These are phyloP conservation scores for Ustilago hordei DNA, from an alignment of 1,284 basidiomycete genomes.

Conservation along the genomic window DNA sequence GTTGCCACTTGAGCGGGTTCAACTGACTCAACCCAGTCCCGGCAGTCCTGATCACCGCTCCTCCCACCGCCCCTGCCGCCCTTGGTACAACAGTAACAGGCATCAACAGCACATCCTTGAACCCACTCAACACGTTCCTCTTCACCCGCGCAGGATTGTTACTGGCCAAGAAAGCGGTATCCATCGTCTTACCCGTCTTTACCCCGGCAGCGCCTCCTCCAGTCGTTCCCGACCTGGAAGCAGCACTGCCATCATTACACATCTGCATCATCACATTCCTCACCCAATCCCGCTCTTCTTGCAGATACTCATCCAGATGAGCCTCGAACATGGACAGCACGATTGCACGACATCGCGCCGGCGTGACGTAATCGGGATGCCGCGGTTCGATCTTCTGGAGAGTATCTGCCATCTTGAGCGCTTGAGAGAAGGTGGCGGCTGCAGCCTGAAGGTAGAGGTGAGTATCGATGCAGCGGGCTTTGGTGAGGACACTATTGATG, in stretches of 20 bases:
- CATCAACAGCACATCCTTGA: conserved; percentile 86
- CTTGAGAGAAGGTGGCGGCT: conserved; percentile 88
- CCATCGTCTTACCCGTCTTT: conserved; percentile 43
- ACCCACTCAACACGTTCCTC: conserved; percentile 88
- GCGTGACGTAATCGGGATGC: conserved; percentile 52
- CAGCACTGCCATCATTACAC: conserved; percentile 80
- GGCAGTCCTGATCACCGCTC: conserved; percentile 57
- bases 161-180: conserved; percentile 78
- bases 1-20: conserved; percentile 60
- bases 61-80: conserved; percentile 76
- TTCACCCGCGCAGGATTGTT: conserved; percentile 92
- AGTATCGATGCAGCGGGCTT: conserved; percentile 80
- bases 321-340: conserved; percentile 89
- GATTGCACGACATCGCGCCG: conserved; percentile 80
- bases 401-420: conserved; percentile 83
- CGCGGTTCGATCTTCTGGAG: conserved; percentile 62
- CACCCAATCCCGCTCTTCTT: conserved; percentile 88
- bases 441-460: conserved; percentile 84
- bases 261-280: conserved; percentile 80
- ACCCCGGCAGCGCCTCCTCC: background rate
- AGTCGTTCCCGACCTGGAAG: conserved; percentile 71
- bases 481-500: conserved; percentile 80
- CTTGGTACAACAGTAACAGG: conserved; percentile 96
- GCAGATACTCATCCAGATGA: conserved; percentile 96
- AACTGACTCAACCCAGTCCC: conserved; percentile 53